phyloP scores from a whole-genome alignment of 179 eudicot species.

The Beta corolliflora region DNA sequence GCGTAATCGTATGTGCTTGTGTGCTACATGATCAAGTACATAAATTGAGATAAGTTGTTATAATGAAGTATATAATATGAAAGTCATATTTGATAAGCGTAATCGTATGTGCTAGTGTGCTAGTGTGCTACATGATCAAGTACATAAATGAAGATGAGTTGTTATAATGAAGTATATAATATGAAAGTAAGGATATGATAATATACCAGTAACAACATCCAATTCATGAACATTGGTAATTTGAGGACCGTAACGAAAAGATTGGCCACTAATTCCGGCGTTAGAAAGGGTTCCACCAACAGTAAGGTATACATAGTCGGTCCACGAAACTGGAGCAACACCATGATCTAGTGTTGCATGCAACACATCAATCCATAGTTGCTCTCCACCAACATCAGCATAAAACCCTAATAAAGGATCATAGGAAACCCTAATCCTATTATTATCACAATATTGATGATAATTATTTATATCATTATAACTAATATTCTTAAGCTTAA shows the following conservation, averaged over 20 bases:
- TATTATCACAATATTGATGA: neutral
- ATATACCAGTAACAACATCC: slow-evolving; percentile 83
- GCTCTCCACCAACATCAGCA: slow-evolving; percentile 77
- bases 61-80: neutral
- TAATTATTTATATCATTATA: neutral
- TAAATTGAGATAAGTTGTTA: neutral
- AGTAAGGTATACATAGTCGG: slow-evolving; percentile 77
- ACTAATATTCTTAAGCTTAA: neutral
- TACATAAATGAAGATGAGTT: neutral
- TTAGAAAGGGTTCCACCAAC: slow-evolving; percentile 93
- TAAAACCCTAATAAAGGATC: slow-evolving; percentile 40
- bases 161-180: neutral
- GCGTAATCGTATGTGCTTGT: too few species aligned
- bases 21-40: neutral
- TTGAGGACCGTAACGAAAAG: slow-evolving; percentile 82
- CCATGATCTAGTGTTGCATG: slow-evolving; percentile 54
- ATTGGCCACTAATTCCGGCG: slow-evolving; percentile 88
- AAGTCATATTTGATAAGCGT: too few species aligned
- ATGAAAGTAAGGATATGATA: neutral
- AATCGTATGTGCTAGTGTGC: too few species aligned
- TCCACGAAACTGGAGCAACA: slow-evolving; percentile 85
- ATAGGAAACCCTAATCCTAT: slow-evolving; percentile 49
- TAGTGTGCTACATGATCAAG: too few species aligned
- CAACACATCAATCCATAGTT: slow-evolving; percentile 81
- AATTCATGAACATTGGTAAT: slow-evolving; percentile 76